Evolutionary conservation across 352 stramenopile genomes (phyloP).

Genomic region (Nothophytophthora sp.): DNA sequence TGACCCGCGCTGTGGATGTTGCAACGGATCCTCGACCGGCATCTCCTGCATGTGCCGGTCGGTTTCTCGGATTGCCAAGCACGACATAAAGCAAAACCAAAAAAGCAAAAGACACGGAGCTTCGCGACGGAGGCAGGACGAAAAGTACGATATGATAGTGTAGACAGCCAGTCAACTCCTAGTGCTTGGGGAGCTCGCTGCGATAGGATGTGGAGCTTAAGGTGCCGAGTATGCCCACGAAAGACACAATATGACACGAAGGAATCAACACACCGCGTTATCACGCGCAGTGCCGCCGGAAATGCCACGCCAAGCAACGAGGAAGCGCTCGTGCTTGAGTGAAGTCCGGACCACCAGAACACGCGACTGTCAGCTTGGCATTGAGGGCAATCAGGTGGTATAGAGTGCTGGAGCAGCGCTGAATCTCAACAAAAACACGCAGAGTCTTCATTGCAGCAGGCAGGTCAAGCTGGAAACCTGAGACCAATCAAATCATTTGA

Average conservation of each 20-base stretch:
- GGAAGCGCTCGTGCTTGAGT: too few species aligned
- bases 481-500: too few species aligned
- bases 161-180: slow-evolving; percentile 19
- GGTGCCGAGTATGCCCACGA: slow-evolving; percentile 21
- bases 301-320: too few species aligned
- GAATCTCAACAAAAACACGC: too few species aligned
- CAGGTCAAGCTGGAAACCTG: too few species aligned
- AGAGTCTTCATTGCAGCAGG: too few species aligned
- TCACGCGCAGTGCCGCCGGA: too few species aligned
- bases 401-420: too few species aligned
- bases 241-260: slow-evolving; percentile 31
- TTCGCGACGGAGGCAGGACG: slow-evolving; percentile 24
- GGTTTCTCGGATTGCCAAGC: slow-evolving; percentile 5
- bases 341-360: slow-evolving; percentile 22
- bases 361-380: not conserved
- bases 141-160: slow-evolving; percentile 53
- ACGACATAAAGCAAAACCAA: slow-evolving; percentile 1
- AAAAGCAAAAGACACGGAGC: slow-evolving; percentile 15
- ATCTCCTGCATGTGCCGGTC: not conserved
- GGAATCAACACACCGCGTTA: too few species aligned
- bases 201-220: slow-evolving; percentile 19
- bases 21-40: not conserved
- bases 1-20: slow-evolving; percentile 16
- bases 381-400: too few species aligned
- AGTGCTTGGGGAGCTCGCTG: slow-evolving; percentile 15